Evolutionary conservation across 2,329 filamentous ascomycete genomes (phyloP).

Genomic region (Mycosphaerella arachidis): DNA sequence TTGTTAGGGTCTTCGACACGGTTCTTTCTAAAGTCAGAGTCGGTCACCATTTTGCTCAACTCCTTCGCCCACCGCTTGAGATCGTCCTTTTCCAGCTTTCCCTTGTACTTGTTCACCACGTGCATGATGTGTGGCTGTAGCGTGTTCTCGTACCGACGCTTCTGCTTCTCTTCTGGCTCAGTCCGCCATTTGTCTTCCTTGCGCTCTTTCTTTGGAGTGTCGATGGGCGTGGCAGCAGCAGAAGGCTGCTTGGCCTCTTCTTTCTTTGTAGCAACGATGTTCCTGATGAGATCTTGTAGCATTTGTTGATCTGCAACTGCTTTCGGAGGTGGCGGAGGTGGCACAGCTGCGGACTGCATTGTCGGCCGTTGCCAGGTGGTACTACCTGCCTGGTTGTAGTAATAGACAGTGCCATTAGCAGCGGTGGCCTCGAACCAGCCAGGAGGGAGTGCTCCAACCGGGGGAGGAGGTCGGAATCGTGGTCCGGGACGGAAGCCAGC

Average conservation of each 20-base stretch:
- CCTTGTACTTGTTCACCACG: constrained; percentile 79
- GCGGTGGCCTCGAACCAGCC: constrained; percentile 82
- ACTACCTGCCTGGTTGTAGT: constrained; percentile 72
- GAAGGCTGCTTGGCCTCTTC: constrained; percentile 52
- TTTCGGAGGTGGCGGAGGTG: constrained; percentile 58
- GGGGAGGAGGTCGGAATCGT: constrained; percentile 43
- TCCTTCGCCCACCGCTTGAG: constrained; percentile 62
- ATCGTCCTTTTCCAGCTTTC: constrained; percentile 79
- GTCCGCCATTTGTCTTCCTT: constrained; percentile 69
- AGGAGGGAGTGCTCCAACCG: constrained; percentile 58
- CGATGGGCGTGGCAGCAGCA: constrained; percentile 62
- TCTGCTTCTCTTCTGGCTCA: constrained; percentile 75
- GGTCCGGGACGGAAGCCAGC: constrained; percentile 48
- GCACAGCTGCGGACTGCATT: constrained; percentile 55
- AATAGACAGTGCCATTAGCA: constrained; percentile 69
- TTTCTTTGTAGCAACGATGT: constrained; percentile 61
- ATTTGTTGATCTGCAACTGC: constrained; percentile 68
- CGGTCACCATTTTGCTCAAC: constrained; percentile 75
- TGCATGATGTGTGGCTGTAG: constrained; percentile 80
- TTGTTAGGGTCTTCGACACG: constrained; percentile 78
- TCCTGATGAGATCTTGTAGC: constrained; percentile 70
- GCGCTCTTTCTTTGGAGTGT: constrained; percentile 49
- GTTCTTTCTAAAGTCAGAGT: constrained; percentile 84
- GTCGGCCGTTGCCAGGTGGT: constrained; percentile 81
- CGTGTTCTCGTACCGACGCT: constrained; percentile 91